Base-by-base conservation (phyloP, 768 basidiomycete genomes). In the Leucocoprinus sp. region DNA sequence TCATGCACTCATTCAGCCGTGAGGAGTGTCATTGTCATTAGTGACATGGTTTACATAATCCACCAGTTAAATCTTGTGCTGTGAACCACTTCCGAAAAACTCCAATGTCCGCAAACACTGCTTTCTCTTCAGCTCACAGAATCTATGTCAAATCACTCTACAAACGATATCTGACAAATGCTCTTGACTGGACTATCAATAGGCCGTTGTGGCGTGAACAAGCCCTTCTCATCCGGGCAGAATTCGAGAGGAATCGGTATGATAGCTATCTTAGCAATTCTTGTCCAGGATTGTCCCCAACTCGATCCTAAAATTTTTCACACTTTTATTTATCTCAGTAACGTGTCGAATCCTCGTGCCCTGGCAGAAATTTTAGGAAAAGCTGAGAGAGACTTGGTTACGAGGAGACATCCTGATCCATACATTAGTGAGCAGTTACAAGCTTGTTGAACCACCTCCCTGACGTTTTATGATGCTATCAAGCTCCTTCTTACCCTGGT, bases 181-280 rank as follows among this genome's bases (percentile, higher is more conserved):
- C 87, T 38, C 69, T 95, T 42, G 83, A 98, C 65, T 98, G 95
- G 95, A 81, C 78, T 37, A 71, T 96, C 53, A 74, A 84, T 46
- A 71, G 93, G 43, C 86, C 92, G 57, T 59, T 90, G 1, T 97
- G 91, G 91, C 77, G 93, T 50, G 74, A 71, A 45, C 77, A 84
- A 63, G 93, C 93, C 9, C 64, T 93, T 55, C 69, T 83, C 62
- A 89, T 98, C 52, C 70, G 95, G 51, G 93, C 93, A 50, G 78
- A 90, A 61, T 98, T 98, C 61, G 95, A 98, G 69, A 68, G 74
- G 54, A 92, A 97, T 74, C 78, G 92, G 90, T 89, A 60, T 48
- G 76, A 68, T 41, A 50, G 29, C 49, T 46, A 49, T 19, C 35
- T 27, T 9, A 8, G 27, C 22, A 42, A 39, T 31, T 45, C 37